Evolutionary conservation across 2,329 filamentous ascomycete species (phyloP).

Genomic region (Cladosporium colombiae): DNA sequence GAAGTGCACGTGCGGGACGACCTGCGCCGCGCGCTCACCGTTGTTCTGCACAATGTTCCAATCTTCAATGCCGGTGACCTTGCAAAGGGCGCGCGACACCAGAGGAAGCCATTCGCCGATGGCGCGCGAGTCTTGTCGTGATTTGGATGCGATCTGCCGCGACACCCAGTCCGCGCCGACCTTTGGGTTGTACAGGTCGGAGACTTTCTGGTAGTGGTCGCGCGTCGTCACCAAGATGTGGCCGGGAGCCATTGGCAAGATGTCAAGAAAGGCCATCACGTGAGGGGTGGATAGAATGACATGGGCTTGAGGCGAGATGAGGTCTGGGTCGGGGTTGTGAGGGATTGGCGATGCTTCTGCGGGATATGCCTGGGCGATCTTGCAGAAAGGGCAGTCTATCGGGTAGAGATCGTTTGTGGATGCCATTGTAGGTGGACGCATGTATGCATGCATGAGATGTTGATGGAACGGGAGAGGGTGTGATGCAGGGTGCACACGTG

Average conservation of each 20-base stretch:
- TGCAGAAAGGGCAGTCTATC: constrained; percentile 59
- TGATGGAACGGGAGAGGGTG: not conserved
- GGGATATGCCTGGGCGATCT: constrained; percentile 55
- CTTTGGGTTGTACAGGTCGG: constrained; percentile 55
- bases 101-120: constrained; percentile 63
- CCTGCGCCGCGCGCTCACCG: constrained; percentile 81
- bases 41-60: constrained; percentile 99
- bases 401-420: constrained; percentile 42
- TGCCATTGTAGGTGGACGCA: constrained; percentile 5
- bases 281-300: constrained; percentile 75
- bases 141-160: constrained; percentile 23
- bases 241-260: constrained; percentile 79
- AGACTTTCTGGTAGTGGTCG: constrained; percentile 74
- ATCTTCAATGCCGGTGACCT: constrained; percentile 70
- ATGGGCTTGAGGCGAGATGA: constrained; percentile 43
- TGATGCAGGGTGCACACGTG: not conserved
- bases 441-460: not conserved
- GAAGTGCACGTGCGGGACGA: constrained; percentile 91
- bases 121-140: constrained; percentile 29
- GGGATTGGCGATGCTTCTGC: constrained; percentile 29
- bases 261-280: constrained; percentile 88
- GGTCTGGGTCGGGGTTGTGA: constrained; percentile 38
- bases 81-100: constrained; percentile 69
- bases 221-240: constrained; percentile 83
- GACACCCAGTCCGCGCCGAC: constrained; percentile 24